A percentile compares a stretch with the other conserved stretches of the same genome.
Conservation (phyloP, 2,329 filamentous ascomycete species). For the Lasiodiplodia gonubiensis region DNA sequence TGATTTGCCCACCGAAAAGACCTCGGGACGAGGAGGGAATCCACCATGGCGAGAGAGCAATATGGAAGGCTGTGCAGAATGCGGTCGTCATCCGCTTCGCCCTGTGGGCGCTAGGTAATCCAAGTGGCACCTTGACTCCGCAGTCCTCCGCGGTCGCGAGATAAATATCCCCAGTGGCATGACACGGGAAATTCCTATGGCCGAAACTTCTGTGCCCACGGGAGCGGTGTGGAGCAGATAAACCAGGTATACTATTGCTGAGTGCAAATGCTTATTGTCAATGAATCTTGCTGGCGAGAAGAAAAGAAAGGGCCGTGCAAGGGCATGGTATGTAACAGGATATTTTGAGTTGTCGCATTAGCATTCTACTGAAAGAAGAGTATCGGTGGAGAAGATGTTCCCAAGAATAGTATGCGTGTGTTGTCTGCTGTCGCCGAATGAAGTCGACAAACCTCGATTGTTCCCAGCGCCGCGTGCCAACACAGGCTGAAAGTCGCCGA, state of each 20-base stretch:
- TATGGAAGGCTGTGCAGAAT: not conserved
- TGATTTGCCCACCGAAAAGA: not conserved
- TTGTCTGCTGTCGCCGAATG: not conserved
- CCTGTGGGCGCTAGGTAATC: not conserved
- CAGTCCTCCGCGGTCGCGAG: not conserved
- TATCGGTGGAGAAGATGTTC: not conserved
- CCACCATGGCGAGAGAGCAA: not conserved
- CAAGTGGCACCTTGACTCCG: not conserved
- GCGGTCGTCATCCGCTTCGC: not conserved
- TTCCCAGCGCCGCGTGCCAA: not conserved
- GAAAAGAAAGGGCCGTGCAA: not conserved
- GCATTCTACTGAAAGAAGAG: not conserved
- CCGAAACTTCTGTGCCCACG: not conserved
- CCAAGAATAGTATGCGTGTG: not conserved
- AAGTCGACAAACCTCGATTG: not conserved
- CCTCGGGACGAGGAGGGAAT: not conserved
- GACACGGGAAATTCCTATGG: slow-evolving; percentile 6
- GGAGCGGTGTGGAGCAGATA: not conserved
- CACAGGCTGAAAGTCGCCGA: not conserved
- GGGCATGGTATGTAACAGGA: not conserved
- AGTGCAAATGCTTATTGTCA: not conserved
- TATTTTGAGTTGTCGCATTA: not conserved
- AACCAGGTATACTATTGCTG: slow-evolving; percentile 5
- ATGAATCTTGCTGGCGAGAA: not conserved
- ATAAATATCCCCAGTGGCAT: not conserved